Evolutionary conservation across 192 early-diverging fungal genomes (phyloP), one percentile per base, ranked within the genome.

Genomic region (Coemansia nantahalensis): DNA sequence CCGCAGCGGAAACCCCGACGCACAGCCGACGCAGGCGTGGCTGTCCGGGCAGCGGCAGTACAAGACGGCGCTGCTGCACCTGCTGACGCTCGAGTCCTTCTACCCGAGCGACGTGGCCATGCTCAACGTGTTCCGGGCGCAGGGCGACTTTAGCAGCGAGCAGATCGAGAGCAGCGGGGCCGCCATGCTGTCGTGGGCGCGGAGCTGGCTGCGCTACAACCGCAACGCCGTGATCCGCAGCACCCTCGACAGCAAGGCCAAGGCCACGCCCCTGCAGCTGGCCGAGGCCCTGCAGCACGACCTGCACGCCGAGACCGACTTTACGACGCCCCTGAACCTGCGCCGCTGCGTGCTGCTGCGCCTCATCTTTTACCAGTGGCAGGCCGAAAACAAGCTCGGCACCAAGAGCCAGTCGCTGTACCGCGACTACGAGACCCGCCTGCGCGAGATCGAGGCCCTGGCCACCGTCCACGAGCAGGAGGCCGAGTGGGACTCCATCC

Each of bases 181-280:
- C 2, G n/a, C 64, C 13, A 43, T 76, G 38, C 50, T 76, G 39
- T 76, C 72, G n/a, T 76, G 65, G 72, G 72, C 72, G 36, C 72
- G 72, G n/a, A 52, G 72, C 39, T 76, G 72, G 72, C 59, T 76
- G 37, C 54, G 72, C 31, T 76, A 76, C 44, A 76, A 63, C 51
- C 55, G 72, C 31, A 76, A 76, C 38, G 72, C 72, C 0, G 72
- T 76, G 26, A 23, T 76, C 18, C 64, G 72, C 21, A 53, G 56
- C 22, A 68, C 65, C 21, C 45, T 76, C 31, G 60, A 68, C 17
- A 76, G 48, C 50, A 76, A 68, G 46, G 48, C 61, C 21, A 59
- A 56, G 35, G 41, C 39, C 18, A 18, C 60, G 8, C 26, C 63
- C 48, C 8, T 32, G 28, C 60, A 58, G 65, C 48, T 76, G 55